Evolutionary conservation across 371 early-diverging fungal species (phyloP).

Genomic region (Circinella minor): DNA sequence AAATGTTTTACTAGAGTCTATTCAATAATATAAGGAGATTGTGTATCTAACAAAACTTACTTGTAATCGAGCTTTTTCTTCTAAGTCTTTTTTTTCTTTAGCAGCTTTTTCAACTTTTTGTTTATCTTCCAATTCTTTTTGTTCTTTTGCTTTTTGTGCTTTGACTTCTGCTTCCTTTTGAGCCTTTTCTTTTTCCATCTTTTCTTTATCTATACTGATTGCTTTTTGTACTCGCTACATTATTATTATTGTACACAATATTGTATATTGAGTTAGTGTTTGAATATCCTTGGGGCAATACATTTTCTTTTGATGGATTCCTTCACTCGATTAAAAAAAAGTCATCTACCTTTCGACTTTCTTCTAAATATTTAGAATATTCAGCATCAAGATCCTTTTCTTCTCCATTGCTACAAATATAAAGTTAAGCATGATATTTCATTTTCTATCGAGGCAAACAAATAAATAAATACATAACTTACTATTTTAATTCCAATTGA

Average conservation of each 20-base stretch:
- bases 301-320: background rate
- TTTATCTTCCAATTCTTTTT: slow-evolving; percentile 30
- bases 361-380: slow-evolving; percentile 1
- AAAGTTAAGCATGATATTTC: background rate
- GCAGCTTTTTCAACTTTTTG: slow-evolving; percentile 26
- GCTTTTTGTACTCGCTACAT: background rate
- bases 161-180: slow-evolving; percentile 14
- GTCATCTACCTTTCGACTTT: background rate
- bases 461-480: background rate
- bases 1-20: background rate
- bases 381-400: slow-evolving; percentile 8
- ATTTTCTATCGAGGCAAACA: background rate
- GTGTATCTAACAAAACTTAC: background rate
- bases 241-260: background rate
- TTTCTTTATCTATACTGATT: slow-evolving; percentile 12
- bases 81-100: slow-evolving; percentile 22
- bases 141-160: slow-evolving; percentile 31
- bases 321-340: background rate
- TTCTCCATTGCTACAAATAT: background rate
- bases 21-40: background rate
- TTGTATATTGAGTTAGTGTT: too few species aligned
- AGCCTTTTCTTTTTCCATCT: background rate
- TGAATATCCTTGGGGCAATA: background rate
- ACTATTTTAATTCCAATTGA: too few species aligned
- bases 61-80: slow-evolving; percentile 26